These are phyloP conservation scores for Hypoxylon intermedium DNA, from an alignment of 495 filamentous ascomycete genomes.

Conservation along the genomic window DNA sequence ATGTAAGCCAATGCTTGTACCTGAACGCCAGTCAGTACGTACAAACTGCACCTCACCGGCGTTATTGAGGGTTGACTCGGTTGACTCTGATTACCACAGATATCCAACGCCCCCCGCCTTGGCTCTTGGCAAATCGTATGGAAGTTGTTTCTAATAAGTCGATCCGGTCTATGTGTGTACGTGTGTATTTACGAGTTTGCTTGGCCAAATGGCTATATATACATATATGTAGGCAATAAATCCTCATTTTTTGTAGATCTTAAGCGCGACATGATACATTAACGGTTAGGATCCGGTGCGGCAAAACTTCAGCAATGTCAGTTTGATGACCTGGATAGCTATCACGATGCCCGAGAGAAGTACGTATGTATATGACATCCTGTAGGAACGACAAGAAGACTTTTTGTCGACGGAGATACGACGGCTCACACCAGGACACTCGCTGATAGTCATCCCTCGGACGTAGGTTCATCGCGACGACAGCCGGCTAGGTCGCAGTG, in stretches of 20 bases:
- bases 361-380: slow-evolving; percentile 11
- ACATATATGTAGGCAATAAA: slow-evolving; percentile 30
- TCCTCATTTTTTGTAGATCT: slow-evolving; percentile 24
- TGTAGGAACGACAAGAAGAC: slow-evolving; percentile 24
- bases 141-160: slow-evolving; percentile 33
- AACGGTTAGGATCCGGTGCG: slow-evolving; percentile 20
- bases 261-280: slow-evolving; percentile 9
- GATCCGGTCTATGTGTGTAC: slow-evolving; percentile 28
- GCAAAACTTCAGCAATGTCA: slow-evolving; percentile 21
- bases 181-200: slow-evolving; percentile 31
- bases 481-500: slow-evolving; percentile 4
- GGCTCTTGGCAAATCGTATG: slow-evolving; percentile 37
- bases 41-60: slow-evolving; percentile 22
- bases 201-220: slow-evolving; percentile 37
- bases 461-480: not conserved
- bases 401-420: not conserved
- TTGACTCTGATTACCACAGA: slow-evolving; percentile 22
- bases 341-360: not conserved
- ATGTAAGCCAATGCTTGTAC: too few relatives aligned
- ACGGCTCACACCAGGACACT: slow-evolving; percentile 7
- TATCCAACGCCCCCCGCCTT: slow-evolving; percentile 28
- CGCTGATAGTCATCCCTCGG: slow-evolving; percentile 6
- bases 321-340: slow-evolving; percentile 3
- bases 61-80: slow-evolving; percentile 20
- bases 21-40: slow-evolving; percentile 26